These are phyloP conservation scores for Litchi chinensis DNA, from an alignment of 345 rosid genomes.

Conservation along the genomic window DNA sequence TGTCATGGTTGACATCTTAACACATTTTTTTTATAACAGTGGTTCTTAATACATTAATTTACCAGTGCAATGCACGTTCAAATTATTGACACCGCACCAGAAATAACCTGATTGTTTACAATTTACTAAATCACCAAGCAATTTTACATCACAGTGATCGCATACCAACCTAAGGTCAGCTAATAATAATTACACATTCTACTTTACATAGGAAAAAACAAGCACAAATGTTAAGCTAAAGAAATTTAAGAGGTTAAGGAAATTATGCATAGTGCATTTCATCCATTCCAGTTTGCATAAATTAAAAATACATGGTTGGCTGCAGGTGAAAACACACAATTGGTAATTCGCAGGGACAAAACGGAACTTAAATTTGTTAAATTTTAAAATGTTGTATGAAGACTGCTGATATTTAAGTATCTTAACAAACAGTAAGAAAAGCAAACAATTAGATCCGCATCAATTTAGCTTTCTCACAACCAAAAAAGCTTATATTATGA, in stretches of 20 bases:
- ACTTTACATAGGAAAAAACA: not conserved
- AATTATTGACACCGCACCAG: not conserved
- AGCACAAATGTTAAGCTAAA: not conserved
- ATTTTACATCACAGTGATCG: not conserved
- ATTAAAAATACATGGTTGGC: not conserved
- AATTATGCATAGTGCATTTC: not conserved
- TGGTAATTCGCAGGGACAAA: not conserved
- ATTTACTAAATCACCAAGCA: not conserved
- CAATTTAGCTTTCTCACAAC: not conserved
- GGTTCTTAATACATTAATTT: not conserved
- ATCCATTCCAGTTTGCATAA: not conserved
- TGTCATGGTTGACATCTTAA: constrained; percentile 4
- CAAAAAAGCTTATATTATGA: not conserved
- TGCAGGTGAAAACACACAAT: not conserved
- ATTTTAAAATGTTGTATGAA: not conserved
- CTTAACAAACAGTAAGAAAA: not conserved
- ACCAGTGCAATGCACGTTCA: not conserved
- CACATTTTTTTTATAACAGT: not conserved
- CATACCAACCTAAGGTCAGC: not conserved
- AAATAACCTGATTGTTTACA: not conserved
- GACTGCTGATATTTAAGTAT: not conserved
- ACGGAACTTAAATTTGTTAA: not conserved
- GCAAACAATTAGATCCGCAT: not conserved
- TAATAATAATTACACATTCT: not conserved
- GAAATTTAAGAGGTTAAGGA: not conserved